Base-by-base conservation (phyloP, 2,329 filamentous ascomycete species). In the Neopestalotiopsis clavispora region DNA sequence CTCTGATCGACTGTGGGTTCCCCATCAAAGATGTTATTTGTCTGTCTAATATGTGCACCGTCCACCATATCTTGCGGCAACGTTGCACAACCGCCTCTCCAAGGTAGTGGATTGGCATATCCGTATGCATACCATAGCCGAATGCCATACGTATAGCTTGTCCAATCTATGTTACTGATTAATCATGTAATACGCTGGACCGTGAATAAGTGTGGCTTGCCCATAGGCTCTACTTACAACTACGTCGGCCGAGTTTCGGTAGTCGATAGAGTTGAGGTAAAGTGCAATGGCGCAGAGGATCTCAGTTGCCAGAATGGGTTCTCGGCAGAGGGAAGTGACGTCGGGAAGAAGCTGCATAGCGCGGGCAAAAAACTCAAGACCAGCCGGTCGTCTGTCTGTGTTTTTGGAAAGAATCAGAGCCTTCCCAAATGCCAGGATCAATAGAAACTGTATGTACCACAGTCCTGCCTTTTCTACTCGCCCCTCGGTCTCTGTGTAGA, bases 1-100 rank as follows among this genome's bases (percentile, higher is more conserved):
- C 85, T 28, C 79, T 77, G 2, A 88, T 78, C 0, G 83, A 82
- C 61, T 84, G 80, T 0, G 86, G 86, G 0, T 86, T 71, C 0
- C 86, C 86, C 82, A 87, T 86, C 2, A 87, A 70, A 0, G 85
- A 85, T 1, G 84, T 85, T 80, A 87, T 85, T 71, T 87, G 81
- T 2, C 85, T 80, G 67, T 88, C 86, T 1, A 88, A 75, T 1
- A 88, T 79, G 49, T 86, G 87, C 0, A 86, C 79, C 0, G 86
- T 87, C 85, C 85, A 88, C 85, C 85, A 88, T 9, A 85, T 79
- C 49, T 81, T 82, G 1, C 84, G 83, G 66, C 81, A 84, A 64
- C 86, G 76, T 69, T 87, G 80, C 0, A 85, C 81, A 1, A 80
- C 71, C 0, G 72, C 69, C 1, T 82, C 79, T 0, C 82, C 81